Evolutionary conservation across 1,284 basidiomycete genomes (phyloP).

Genomic region (Peniophora sp.): DNA sequence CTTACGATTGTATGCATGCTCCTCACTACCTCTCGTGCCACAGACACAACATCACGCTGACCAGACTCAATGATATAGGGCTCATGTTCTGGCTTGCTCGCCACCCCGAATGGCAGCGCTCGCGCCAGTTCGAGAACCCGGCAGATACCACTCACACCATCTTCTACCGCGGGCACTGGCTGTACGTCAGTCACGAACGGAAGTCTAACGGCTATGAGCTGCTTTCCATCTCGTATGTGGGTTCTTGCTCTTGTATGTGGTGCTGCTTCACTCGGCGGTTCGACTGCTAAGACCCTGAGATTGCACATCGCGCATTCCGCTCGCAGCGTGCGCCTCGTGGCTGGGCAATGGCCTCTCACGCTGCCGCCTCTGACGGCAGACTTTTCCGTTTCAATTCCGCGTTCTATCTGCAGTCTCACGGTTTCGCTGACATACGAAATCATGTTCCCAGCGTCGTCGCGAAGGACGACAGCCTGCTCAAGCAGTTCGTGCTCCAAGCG

Average conservation of each 20-base stretch:
- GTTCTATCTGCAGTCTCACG: too few species aligned
- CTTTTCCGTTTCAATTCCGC: too few species aligned
- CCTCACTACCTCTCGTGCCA: constrained; percentile 13
- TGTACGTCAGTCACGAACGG: constrained; percentile 59
- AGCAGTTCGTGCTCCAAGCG: constrained; percentile 80
- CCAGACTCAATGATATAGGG: constrained; percentile 7
- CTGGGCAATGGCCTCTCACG: not conserved
- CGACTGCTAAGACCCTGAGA: not conserved
- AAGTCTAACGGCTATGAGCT: constrained; percentile 65
- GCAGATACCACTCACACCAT: constrained; percentile 78
- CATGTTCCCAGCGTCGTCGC: constrained; percentile 54
- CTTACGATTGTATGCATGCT: constrained; percentile 53
- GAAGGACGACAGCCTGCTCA: constrained; percentile 69
- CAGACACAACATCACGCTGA: not conserved
- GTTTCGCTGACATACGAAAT: too few species aligned
- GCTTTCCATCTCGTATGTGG: constrained; percentile 56
- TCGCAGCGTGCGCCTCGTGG: constrained; percentile 3
- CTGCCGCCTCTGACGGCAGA: too few species aligned
- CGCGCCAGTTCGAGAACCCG: constrained; percentile 74
- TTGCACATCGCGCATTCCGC: not conserved
- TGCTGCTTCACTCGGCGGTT: not conserved
- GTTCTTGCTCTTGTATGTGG: not conserved
- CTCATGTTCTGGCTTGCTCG: constrained; percentile 77
- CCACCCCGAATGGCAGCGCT: constrained; percentile 75
- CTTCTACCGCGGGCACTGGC: constrained; percentile 74